A percentile compares a stretch with the other conserved stretches of the same genome.
phyloP scores from a whole-genome alignment of 2,329 filamentous ascomycete species.

The Colletotrichum tabaci region DNA sequence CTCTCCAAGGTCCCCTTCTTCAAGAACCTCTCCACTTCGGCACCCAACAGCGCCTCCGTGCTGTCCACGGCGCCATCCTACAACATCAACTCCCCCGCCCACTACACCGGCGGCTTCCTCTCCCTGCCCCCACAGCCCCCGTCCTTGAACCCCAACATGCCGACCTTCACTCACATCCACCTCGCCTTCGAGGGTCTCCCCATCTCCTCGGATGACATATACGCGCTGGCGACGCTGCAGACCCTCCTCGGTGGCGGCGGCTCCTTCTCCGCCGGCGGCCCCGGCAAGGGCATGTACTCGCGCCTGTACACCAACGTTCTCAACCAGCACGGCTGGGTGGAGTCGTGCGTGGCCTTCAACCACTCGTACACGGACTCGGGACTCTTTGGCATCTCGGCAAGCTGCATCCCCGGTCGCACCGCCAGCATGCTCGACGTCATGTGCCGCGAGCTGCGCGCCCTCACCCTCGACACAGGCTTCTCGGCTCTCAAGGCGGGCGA shows the following conservation, averaged over 20 bases:
- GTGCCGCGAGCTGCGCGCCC: slow-evolving; percentile 87
- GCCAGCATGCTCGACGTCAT: slow-evolving; percentile 93
- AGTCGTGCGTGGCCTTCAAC: slow-evolving; percentile 96
- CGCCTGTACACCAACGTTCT: slow-evolving; percentile 97
- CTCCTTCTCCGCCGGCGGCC: slow-evolving; percentile 95
- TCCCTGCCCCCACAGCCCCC: slow-evolving; percentile 86
- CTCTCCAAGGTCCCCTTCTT: slow-evolving; percentile 90
- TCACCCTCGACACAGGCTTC: slow-evolving; percentile 84
- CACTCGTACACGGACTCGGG: slow-evolving; percentile 97
- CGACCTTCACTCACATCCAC: slow-evolving; percentile 91
- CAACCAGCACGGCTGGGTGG: slow-evolving; percentile 98
- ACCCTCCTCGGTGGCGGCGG: slow-evolving; percentile 96
- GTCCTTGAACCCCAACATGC: slow-evolving; percentile 82
- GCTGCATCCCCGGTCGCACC: slow-evolving; percentile 85
- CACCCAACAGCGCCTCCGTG: slow-evolving; percentile 73
- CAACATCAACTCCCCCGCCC: slow-evolving; percentile 76
- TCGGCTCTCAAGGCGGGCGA: slow-evolving; percentile 80
- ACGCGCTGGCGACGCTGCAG: slow-evolving; percentile 94
- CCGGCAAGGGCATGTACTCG: slow-evolving; percentile 99
- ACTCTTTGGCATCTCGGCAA: slow-evolving; percentile 92
- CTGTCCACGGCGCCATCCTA: slow-evolving; percentile 61
- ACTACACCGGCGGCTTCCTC: slow-evolving; percentile 95
- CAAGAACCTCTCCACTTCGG: slow-evolving; percentile 87
- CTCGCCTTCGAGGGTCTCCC: slow-evolving; percentile 95
- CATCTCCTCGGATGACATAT: slow-evolving; percentile 92